Evolutionary conservation across 2,329 filamentous ascomycete species (phyloP).

Genomic region (Zalaria sp.): DNA sequence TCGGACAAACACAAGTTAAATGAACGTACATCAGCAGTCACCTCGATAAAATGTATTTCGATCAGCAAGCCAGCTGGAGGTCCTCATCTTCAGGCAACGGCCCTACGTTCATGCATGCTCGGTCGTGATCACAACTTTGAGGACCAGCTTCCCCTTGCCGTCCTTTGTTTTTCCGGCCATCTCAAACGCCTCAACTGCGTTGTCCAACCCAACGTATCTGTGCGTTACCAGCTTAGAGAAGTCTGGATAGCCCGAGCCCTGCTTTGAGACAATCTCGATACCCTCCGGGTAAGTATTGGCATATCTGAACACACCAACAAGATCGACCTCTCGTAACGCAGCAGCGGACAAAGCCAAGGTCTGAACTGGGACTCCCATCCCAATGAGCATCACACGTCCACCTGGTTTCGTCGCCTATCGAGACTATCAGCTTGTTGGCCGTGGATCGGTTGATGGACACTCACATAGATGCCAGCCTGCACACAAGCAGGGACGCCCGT

Average conservation of each 20-base stretch:
- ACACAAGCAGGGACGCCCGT: slow-evolving; percentile 64
- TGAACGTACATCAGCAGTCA: too few relatives aligned
- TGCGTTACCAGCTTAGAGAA: slow-evolving; percentile 63
- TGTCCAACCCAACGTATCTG: slow-evolving; percentile 49
- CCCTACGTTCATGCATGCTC: too few relatives aligned
- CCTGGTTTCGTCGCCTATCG: slow-evolving; percentile 46
- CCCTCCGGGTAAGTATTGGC: slow-evolving; percentile 61
- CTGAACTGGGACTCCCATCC: slow-evolving; percentile 66
- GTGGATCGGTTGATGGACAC: slow-evolving; percentile 6
- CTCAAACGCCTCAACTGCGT: slow-evolving; percentile 51
- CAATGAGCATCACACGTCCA: slow-evolving; percentile 61
- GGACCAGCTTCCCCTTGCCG: slow-evolving; percentile 50
- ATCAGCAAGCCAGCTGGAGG: too few relatives aligned
- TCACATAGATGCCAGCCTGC: slow-evolving; percentile 57
- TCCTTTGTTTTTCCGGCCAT: slow-evolving; percentile 56
- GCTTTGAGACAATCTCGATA: slow-evolving; percentile 43
- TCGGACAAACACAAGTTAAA: too few relatives aligned
- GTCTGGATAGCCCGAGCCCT: slow-evolving; percentile 38
- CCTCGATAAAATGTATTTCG: too few relatives aligned
- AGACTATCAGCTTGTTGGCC: slow-evolving; percentile 2
- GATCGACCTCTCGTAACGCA: slow-evolving; percentile 61
- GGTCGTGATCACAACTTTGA: slow-evolving; percentile 48
- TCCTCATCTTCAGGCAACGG: too few relatives aligned
- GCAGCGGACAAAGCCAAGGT: slow-evolving; percentile 60
- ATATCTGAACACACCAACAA: slow-evolving; percentile 66